Base-by-base conservation (phyloP, 768 basidiomycete species). In the Hysterangium stoloniferum region DNA sequence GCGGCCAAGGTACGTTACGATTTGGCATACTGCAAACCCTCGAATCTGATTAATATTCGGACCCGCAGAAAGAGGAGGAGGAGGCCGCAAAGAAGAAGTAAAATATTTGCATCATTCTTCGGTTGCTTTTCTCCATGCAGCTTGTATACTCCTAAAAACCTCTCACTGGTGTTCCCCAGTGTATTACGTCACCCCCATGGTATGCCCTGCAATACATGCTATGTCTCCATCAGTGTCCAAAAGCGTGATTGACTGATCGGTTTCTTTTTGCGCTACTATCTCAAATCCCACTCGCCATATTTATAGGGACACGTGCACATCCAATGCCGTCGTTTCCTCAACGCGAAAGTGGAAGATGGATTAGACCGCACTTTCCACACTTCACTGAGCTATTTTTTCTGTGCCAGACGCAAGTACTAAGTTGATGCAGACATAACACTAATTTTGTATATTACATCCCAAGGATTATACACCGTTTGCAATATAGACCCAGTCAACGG, bases 51-150 rank as follows among this genome's bases (percentile, higher is more conserved):
- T 24, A 48, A 61, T 62, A 4, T 66, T 58, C 32, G 31, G 28
- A 22, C 51, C 31, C 46, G 53, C 62, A 89, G 87, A 87, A 84
- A 66, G 88, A 87, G 59, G 91, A 91, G 66, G 90, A 93, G 77
- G 90, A 92, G 65, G 88, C 86, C 52, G 79, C 76, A 65, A 91
- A 92, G 78, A 90, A 90, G 75, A 90, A 92, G 74, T 88, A 81
- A 71, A 71, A 52, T 52, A 57, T 54, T 55, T 46, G 20, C 38
- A 48, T 51, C 28, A 49, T 53, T 45, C 46, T 45, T 45, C 44
- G 24, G 36, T 51, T 48, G 25, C 55, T 59, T 47, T 42, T 57
- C 45, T 55, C 52, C 59, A 52, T 52, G 20, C 43, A 12, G 17
- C 29, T 25, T 52, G 41, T 51, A 42, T 51, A 51, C 25, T 41